Percentiles rank a stretch among this genome's conserved stretches.
phyloP scores from a whole-genome alignment of 108 stramenopile genomes.

The Skeletonema menzelii region DNA sequence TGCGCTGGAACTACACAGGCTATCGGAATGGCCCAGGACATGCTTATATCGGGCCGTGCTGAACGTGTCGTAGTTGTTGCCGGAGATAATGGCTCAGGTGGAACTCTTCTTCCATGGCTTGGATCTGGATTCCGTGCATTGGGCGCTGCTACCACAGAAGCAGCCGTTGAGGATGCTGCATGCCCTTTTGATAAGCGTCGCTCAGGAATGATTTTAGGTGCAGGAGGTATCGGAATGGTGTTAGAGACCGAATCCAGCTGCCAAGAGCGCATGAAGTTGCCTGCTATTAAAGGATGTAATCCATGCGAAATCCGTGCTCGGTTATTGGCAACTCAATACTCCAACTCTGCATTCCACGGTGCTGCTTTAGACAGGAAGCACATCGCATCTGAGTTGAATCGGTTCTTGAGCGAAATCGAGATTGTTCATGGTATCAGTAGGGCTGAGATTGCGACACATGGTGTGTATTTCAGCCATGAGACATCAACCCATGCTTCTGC shows the following conservation, averaged over 20 bases:
- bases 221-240: constrained; percentile 93
- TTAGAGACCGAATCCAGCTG: constrained; percentile 85
- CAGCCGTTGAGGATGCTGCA: constrained; percentile 81
- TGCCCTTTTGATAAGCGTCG: constrained; percentile 93
- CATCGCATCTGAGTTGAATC: constrained; percentile 88
- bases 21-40: constrained; percentile 95
- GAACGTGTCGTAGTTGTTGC: constrained; percentile 95
- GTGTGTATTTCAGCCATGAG: constrained; percentile 97
- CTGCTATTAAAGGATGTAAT: constrained; percentile 36
- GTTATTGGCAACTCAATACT: constrained; percentile 90
- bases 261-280: constrained; percentile 57
- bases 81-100: constrained; percentile 93
- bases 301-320: constrained; percentile 79
- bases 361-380: constrained; percentile 93
- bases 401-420: constrained; percentile 88
- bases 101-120: constrained; percentile 92
- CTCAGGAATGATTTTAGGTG: constrained; percentile 93
- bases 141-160: constrained; percentile 88
- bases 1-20: constrained; percentile 97
- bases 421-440: constrained; percentile 89
- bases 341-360: constrained; percentile 95
- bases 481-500: constrained; percentile 93
- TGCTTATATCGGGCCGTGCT: constrained; percentile 90
- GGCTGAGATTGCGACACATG: constrained; percentile 88
- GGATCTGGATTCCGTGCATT: constrained; percentile 92